Evolutionary conservation across 2,329 filamentous ascomycete genomes (phyloP).

Genomic region (Metarhizium brunneum): DNA sequence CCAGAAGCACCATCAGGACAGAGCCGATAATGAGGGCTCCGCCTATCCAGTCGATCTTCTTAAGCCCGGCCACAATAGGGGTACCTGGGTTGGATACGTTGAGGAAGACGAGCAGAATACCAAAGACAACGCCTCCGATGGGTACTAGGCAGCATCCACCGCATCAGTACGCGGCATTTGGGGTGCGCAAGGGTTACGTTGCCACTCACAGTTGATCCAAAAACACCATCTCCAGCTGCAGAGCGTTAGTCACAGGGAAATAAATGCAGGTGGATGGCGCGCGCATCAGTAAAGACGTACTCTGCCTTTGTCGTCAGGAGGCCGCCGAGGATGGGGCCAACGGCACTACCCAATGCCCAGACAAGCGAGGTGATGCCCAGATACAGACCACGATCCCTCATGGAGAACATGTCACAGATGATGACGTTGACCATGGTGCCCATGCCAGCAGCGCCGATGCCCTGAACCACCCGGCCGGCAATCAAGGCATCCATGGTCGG

Average conservation of each 20-base stretch:
- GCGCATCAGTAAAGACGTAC: too few relatives aligned
- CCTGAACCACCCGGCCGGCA: constrained; percentile 36
- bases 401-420: constrained; percentile 41
- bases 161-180: too few relatives aligned
- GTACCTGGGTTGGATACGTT: constrained; percentile 60
- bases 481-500: constrained; percentile 31
- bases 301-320: not conserved
- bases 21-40: constrained; percentile 46
- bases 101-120: constrained; percentile 52
- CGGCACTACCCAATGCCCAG: constrained; percentile 54
- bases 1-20: constrained; percentile 53
- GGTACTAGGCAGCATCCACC: not conserved
- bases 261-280: too few relatives aligned
- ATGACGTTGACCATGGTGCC: constrained; percentile 30
- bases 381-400: constrained; percentile 28
- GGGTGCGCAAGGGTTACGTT: too few relatives aligned
- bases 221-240: not conserved
- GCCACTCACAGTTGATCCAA: not conserved
- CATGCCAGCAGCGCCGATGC: constrained; percentile 38
- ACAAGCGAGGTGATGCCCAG: constrained; percentile 58
- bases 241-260: too few relatives aligned
- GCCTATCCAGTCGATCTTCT: constrained; percentile 52
- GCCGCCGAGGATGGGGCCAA: constrained; percentile 58
- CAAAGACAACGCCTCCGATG: not conserved
- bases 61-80: constrained; percentile 50